Percentiles rank a stretch among this genome's conserved stretches.
Evolutionary conservation across 805 yeast species (phyloP).

Genomic region (Sugiyamaella chiloensis): DNA sequence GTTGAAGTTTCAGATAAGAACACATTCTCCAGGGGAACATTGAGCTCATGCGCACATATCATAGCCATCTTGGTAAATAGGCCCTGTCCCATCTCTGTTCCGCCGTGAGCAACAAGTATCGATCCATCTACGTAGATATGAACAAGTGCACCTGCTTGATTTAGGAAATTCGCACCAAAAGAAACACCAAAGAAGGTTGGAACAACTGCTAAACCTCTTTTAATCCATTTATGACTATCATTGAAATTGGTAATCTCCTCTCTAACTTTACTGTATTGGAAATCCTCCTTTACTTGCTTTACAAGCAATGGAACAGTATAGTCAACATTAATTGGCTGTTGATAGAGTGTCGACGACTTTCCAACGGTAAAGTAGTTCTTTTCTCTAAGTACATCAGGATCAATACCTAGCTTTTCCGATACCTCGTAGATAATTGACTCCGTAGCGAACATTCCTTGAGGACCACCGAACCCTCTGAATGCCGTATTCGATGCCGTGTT

Average conservation of each 20-base stretch:
- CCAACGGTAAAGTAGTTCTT: constrained; percentile 36
- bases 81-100: constrained; percentile 52
- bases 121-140: constrained; percentile 48
- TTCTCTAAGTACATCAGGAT: constrained; percentile 40
- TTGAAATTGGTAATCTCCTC: constrained; percentile 43
- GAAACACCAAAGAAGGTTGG: constrained; percentile 49
- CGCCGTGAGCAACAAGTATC: constrained; percentile 46
- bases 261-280: constrained; percentile 36
- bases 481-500: constrained; percentile 49
- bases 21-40: constrained; percentile 40
- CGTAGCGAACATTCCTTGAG: constrained; percentile 47
- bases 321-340: constrained; percentile 42
- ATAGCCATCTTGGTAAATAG: constrained; percentile 47
- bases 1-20: constrained; percentile 48
- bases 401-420: constrained; percentile 40
- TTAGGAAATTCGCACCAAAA: constrained; percentile 44
- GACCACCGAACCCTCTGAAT: constrained; percentile 49
- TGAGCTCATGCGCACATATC: constrained; percentile 45
- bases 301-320: constrained; percentile 40
- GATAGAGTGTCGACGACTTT: constrained; percentile 38
- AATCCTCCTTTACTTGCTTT: constrained; percentile 35
- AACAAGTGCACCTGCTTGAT: constrained; percentile 48
- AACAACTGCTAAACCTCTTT: constrained; percentile 45
- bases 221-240: constrained; percentile 41
- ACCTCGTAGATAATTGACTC: constrained; percentile 42